Conservation (phyloP, 164 flowering plant species). For the Aristolochia fimbriata region DNA sequence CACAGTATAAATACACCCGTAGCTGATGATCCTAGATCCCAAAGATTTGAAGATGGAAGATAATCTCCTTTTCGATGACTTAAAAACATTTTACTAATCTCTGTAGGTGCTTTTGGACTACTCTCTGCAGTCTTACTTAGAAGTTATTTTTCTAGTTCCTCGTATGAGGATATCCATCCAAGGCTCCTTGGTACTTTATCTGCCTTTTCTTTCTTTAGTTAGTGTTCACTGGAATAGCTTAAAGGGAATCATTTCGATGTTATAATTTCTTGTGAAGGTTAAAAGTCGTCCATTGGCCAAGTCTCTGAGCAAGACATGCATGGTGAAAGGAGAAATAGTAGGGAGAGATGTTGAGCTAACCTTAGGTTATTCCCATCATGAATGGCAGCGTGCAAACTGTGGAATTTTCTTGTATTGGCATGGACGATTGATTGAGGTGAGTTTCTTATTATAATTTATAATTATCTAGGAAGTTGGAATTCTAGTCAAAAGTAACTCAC, state of each 20-base stretch:
- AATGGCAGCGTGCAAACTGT: slow-evolving; percentile 42
- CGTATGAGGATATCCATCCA: slow-evolving; percentile 54
- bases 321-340: slow-evolving; percentile 22
- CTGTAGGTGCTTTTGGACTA: slow-evolving; percentile 48
- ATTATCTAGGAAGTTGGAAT: no score
- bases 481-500: no score
- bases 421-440: slow-evolving; percentile 62
- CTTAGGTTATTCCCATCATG: slow-evolving; percentile 42
- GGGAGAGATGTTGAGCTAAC: slow-evolving; percentile 36
- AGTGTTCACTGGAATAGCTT: neutral
- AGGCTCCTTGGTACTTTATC: slow-evolving; percentile 40
- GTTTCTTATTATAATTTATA: neutral
- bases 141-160: slow-evolving; percentile 52
- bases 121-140: slow-evolving; percentile 44
- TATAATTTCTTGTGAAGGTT: slow-evolving; percentile 22
- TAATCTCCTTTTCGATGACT: neutral
- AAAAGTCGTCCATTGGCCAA: slow-evolving; percentile 51
- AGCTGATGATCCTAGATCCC: no score
- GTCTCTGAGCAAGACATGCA: slow-evolving; percentile 28
- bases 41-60: no score
- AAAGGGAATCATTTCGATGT: neutral
- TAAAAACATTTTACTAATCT: neutral
- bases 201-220: neutral
- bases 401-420: slow-evolving; percentile 69
- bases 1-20: no score